These are phyloP conservation scores for Glycine soja DNA, from an alignment of 306 rosid genomes.

Conservation along the genomic window DNA sequence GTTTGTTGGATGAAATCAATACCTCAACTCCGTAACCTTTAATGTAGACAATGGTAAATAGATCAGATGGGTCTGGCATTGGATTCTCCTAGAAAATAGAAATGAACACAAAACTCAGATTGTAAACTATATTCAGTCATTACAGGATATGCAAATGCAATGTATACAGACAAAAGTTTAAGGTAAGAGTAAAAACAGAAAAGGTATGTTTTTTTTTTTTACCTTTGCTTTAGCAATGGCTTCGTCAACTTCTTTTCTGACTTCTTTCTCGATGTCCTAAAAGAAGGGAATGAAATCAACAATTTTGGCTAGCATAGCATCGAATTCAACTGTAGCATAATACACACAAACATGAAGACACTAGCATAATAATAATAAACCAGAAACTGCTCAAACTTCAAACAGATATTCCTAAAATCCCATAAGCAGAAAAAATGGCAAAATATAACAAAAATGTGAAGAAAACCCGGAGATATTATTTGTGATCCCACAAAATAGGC, in stretches of 20 bases:
- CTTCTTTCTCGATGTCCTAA: conserved; percentile 88
- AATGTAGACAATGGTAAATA: conserved; percentile 69
- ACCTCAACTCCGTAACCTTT: conserved; percentile 86
- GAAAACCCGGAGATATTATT: background rate
- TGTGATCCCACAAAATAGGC: background rate
- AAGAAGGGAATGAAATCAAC: conserved; percentile 17
- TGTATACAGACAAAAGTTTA: background rate
- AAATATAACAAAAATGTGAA: conserved; percentile 5
- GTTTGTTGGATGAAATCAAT: conserved; percentile 29
- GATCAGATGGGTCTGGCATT: conserved; percentile 79
- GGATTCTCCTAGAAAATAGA: conserved; percentile 77
- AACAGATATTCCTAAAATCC: conserved; percentile 27
- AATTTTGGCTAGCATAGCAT: conserved; percentile 30
- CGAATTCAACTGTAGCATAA: conserved; percentile 21
- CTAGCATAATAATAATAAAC: background rate
- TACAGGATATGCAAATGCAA: conserved; percentile 13
- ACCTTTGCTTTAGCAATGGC: conserved; percentile 97
- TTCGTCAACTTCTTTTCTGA: conserved; percentile 84
- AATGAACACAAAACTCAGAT: conserved; percentile 36
- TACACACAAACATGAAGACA: background rate
- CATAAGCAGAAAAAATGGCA: background rate
- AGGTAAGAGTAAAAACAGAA: conserved; percentile 7
- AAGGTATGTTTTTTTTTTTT: conserved; percentile 23
- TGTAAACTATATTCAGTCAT: conserved; percentile 6
- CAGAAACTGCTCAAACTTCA: conserved; percentile 4